Conservation (phyloP, 2,329 filamentous ascomycete genomes). For the Colletotrichum aenigma region DNA sequence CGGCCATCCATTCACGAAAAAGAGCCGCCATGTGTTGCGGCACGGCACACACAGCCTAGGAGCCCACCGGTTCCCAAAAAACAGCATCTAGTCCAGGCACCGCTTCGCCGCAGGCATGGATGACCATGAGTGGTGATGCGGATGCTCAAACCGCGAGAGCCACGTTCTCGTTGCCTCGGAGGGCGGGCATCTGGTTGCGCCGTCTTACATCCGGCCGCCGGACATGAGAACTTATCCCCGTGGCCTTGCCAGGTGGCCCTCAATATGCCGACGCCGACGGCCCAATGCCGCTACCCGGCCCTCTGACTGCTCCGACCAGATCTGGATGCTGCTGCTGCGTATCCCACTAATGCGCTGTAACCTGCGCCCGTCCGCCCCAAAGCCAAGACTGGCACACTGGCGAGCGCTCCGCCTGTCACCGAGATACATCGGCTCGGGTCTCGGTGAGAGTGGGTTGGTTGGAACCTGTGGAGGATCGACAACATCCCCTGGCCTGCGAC, state of each 20-base stretch:
- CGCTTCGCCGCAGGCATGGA: neutral
- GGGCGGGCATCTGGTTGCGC: constrained; percentile 2
- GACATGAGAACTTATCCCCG: neutral
- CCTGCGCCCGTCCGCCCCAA: neutral
- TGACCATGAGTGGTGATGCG: neutral
- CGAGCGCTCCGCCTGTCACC: constrained; percentile 10
- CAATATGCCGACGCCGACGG: neutral
- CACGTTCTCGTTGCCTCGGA: neutral
- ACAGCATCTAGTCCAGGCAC: neutral
- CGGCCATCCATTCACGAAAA: constrained; percentile 16
- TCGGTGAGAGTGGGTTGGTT: constrained; percentile 4
- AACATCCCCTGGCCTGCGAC: neutral
- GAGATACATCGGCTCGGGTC: constrained; percentile 10
- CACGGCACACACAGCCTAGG: neutral
- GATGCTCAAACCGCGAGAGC: neutral
- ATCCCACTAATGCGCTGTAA: constrained; percentile 8
- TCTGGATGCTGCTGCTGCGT: neutral
- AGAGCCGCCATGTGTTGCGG: constrained; percentile 12
- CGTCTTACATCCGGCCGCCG: constrained; percentile 12
- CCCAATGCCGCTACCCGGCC: neutral
- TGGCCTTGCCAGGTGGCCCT: neutral
- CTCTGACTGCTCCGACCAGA: neutral
- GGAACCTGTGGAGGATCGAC: constrained; percentile 19
- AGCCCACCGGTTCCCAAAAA: neutral
- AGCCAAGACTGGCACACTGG: neutral